These are phyloP conservation scores for Wickerhamomyces queroliae DNA, from an alignment of 805 yeast genomes.

Conservation along the genomic window DNA sequence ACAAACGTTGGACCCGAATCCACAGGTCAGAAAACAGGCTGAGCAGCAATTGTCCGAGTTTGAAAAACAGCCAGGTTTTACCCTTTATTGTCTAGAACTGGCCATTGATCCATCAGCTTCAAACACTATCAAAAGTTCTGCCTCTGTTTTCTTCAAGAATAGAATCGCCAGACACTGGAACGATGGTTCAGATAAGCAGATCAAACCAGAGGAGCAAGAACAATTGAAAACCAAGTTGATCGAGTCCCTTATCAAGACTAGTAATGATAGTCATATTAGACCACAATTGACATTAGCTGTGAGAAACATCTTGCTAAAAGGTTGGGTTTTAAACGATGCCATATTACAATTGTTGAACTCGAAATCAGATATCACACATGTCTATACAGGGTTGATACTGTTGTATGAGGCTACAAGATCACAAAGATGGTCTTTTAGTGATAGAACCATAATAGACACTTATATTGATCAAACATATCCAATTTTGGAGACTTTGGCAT, in stretches of 20 bases:
- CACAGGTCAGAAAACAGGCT: constrained; percentile 43
- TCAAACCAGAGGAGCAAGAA: constrained; percentile 44
- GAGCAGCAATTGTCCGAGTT: constrained; percentile 44
- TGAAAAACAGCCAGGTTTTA: constrained; percentile 54
- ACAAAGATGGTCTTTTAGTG: constrained; percentile 51
- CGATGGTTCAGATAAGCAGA: constrained; percentile 22
- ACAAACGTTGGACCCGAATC: constrained; percentile 49
- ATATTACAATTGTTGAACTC: constrained; percentile 30
- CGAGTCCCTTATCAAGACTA: constrained; percentile 40
- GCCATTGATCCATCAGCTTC: constrained; percentile 39
- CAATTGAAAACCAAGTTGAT: constrained; percentile 49
- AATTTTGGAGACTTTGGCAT: constrained; percentile 46
- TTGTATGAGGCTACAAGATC: constrained; percentile 49
- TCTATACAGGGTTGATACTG: constrained; percentile 50
- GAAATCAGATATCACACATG: constrained; percentile 29
- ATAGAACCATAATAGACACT: constrained; percentile 40
- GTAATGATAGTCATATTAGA: constrained; percentile 36
- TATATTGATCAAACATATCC: constrained; percentile 50
- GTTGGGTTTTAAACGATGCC: constrained; percentile 28
- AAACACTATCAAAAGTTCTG: constrained; percentile 44
- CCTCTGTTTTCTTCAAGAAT: constrained; percentile 68
- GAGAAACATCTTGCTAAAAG: constrained; percentile 44
- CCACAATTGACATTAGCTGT: constrained; percentile 56
- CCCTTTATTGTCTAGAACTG: constrained; percentile 45
- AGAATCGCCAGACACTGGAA: constrained; percentile 52